Base-by-base conservation (phyloP, 2,329 filamentous ascomycete genomes). In the Pseudocercospora fijiensis region DNA sequence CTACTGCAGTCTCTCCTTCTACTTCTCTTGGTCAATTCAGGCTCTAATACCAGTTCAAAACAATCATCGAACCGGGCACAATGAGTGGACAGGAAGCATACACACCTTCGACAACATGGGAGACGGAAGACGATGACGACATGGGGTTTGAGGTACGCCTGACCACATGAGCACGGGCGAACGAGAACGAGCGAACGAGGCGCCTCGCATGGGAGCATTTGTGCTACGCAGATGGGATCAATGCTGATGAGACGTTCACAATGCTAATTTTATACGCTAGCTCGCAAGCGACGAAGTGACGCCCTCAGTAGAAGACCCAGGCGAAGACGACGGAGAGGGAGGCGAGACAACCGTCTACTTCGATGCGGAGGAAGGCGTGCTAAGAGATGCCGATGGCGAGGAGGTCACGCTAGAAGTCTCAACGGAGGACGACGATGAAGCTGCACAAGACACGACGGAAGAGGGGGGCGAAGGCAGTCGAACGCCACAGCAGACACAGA, bases 101-200 rank as follows among this genome's bases (percentile, higher is more conserved):
- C 37, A 41, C 37, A 41, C 37, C 37, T 16, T 41, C 37, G 37
- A 41, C 37, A 41, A n/a, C 65, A 13, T 70, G 68, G 69, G 65
- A 68, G 56, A 70, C 68, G 28, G 53, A 33, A 28, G 70, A 71
- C 68, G 79, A 81, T 76, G 81, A 84, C 76, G 81, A 83, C 74
- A 82, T 83, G 78, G 81, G 83, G 66, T 82, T 79, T 74, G 76
- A 82, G 70, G 73, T 75, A 64, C 61, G 64, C 37, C 52, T 51
- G 27, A 57, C 43, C 18, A 37, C 10, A 43, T 49, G 52, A 10
- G 9, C 13, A n/a, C 18, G 26, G 27, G 43, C 47, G 28, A 58
- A 52, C n/a, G 33, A 57, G 24, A 41, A n/a, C 18, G 26, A 18
- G 43, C 47, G 28, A 58, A 52, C n/a, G 33, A 57, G 24, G 28